Conservation (phyloP, 148 eudicot species). For the Vaccinium corymbosum region DNA sequence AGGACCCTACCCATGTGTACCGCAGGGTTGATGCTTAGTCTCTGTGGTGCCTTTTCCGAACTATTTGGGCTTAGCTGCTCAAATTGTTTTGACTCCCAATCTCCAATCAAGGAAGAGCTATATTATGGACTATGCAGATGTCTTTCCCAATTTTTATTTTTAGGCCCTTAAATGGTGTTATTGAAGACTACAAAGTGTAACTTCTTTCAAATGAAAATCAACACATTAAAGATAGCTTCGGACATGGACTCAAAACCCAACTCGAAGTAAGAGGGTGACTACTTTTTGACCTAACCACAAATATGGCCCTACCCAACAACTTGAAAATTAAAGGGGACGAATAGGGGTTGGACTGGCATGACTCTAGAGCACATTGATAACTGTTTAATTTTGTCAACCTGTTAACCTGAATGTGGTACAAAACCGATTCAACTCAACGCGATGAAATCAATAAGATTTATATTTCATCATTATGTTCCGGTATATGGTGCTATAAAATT, state of each 20-base stretch:
- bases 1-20: conserved; percentile 8
- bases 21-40: not conserved
- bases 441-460: no score
- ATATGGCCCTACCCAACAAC: not conserved
- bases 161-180: not conserved
- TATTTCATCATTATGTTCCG: no score
- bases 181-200: not conserved
- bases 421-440: no score
- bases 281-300: not conserved
- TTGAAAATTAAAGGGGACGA: no score
- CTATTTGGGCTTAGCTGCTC: conserved; percentile 1
- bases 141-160: not conserved
- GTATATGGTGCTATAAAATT: no score
- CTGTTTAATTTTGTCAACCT: no score
- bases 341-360: no score
- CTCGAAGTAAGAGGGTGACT: not conserved
- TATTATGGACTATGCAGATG: not conserved
- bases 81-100: not conserved
- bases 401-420: no score
- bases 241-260: not conserved
- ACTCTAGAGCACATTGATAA: no score
- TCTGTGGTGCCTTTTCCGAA: not conserved
- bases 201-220: not conserved
- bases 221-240: not conserved
- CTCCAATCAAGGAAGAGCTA: not conserved